Evolutionary conservation across 768 basidiomycete species (phyloP).

Genomic region (Suillus lakei): DNA sequence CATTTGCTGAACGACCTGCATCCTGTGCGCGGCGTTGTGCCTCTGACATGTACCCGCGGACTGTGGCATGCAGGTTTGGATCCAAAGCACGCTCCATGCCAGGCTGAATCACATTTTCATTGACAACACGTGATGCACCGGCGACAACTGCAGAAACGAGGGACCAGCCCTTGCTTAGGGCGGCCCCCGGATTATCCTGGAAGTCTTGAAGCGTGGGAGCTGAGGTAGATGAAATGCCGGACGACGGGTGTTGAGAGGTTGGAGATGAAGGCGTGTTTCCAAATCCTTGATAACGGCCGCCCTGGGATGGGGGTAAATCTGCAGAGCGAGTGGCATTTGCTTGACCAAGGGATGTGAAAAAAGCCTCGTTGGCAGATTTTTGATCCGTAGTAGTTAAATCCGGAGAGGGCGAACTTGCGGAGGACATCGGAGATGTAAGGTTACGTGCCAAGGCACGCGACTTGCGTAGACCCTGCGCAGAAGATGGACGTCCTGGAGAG

Average conservation of each 20-base stretch:
- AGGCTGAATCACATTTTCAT: slow-evolving; percentile 90
- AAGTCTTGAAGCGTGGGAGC: slow-evolving; percentile 82
- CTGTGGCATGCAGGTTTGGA: slow-evolving; percentile 75
- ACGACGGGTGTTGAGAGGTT: slow-evolving; percentile 64
- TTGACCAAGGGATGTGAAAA: slow-evolving; percentile 83
- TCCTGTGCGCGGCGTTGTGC: slow-evolving; percentile 66
- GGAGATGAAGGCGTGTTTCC: slow-evolving; percentile 76
- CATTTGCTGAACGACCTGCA: slow-evolving; percentile 69
- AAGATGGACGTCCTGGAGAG: slow-evolving; percentile 65
- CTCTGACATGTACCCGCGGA: slow-evolving; percentile 73
- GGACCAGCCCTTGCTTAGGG: slow-evolving; percentile 94
- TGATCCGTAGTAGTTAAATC: slow-evolving; percentile 51
- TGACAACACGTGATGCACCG: slow-evolving; percentile 78
- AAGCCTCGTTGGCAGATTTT: slow-evolving; percentile 84
- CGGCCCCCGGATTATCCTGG: slow-evolving; percentile 84
- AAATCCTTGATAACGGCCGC: slow-evolving; percentile 93
- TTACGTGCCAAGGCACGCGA: slow-evolving; percentile 74
- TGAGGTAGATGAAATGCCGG: slow-evolving; percentile 74
- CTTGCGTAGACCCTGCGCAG: slow-evolving; percentile 86
- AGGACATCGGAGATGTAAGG: slow-evolving; percentile 49
- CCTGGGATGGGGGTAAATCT: slow-evolving; percentile 90
- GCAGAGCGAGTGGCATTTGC: slow-evolving; percentile 79
- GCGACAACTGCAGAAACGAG: slow-evolving; percentile 86
- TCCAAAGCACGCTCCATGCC: slow-evolving; percentile 82
- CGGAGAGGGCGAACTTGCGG: slow-evolving; percentile 50